Base-by-base conservation (phyloP, 1,139 yeast genomes). In the Scheffersomyces illinoinensis region DNA sequence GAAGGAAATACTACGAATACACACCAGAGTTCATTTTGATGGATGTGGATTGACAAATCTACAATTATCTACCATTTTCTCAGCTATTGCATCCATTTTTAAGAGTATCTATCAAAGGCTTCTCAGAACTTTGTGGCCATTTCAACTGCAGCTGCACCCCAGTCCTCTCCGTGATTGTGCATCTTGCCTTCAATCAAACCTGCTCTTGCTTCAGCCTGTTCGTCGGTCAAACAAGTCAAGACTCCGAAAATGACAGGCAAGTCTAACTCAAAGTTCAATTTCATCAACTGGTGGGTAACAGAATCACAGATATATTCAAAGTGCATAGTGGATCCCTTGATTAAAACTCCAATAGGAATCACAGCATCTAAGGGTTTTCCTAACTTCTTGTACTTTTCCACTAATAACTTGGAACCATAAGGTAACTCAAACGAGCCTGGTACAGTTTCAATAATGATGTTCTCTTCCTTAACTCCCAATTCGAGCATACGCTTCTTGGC, bases 111-210 rank as follows among this genome's bases (percentile, higher is more conserved):
- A 53, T 18, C 17, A 33, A 33, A 12, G 14, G 17, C 14, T 2
- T 33, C 43, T 57, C 58, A 58, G 33, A 79, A 81, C 64, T 90
- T 90, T 52, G 80, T 64, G 12, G 89, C 88, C 98, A 93, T 93
- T 78, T 95, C 99, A 49, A 95, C 97, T n/a, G 98, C 98, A 60
- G 98, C 98, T 53, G 96, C 95, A 67, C 97, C 99, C 98, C 98
- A 95, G 75, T 95, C 98, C 70, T 86, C 92, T 63, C 99, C 99
- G 71, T 95, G 99, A 79, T 95, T 95, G 76, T 95, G 99, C 88
- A 86, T 84, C 62, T 80, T 74, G 54, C 88, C 91, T 43, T 78
- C 79, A 61, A 88, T 84, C 63, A 95, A 77, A n/a, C 98, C 99
- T 12, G 98, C 97, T 76, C 99, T 87, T 47, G 89, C 88, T 67